Conservation (phyloP, 306 rosid species). For the Cucumis hystrix region DNA sequence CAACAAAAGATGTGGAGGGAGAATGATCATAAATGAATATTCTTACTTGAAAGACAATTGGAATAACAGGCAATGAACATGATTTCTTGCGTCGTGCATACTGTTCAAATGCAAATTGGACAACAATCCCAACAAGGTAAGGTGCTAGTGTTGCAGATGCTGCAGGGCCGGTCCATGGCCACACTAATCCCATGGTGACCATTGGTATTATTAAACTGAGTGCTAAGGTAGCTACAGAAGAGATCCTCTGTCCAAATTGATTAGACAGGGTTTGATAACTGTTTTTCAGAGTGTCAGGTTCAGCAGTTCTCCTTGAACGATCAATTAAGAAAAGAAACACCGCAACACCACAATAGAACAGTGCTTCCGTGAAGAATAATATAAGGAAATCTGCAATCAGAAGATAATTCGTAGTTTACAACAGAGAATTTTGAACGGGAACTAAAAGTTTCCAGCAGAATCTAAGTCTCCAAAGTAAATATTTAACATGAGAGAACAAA, state of each 20-base stretch:
- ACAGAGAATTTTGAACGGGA: not conserved
- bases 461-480: not conserved
- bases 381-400: conserved; percentile 82
- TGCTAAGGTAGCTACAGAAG: conserved; percentile 65
- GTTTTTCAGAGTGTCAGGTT: conserved; percentile 20
- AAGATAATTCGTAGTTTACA: not conserved
- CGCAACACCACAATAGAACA: conserved; percentile 84
- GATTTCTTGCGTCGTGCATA: conserved; percentile 76
- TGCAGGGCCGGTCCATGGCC: conserved; percentile 99
- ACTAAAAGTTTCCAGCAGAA: not conserved
- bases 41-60: conserved; percentile 86
- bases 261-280: conserved; percentile 21
- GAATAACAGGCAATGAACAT: conserved; percentile 81
- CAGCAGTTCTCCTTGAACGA: conserved; percentile 41
- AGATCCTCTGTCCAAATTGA: conserved; percentile 61
- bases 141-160: conserved; percentile 99
- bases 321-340: conserved; percentile 62
- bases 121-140: conserved; percentile 83
- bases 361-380: conserved; percentile 93
- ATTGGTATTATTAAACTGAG: conserved; percentile 91
- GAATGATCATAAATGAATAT: not conserved
- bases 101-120: conserved; percentile 95
- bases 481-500: not conserved
- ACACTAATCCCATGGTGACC: conserved; percentile 98
- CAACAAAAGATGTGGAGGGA: not conserved